Conservation (phyloP, 169 alveolate species). For the Plasmodium inui region DNA sequence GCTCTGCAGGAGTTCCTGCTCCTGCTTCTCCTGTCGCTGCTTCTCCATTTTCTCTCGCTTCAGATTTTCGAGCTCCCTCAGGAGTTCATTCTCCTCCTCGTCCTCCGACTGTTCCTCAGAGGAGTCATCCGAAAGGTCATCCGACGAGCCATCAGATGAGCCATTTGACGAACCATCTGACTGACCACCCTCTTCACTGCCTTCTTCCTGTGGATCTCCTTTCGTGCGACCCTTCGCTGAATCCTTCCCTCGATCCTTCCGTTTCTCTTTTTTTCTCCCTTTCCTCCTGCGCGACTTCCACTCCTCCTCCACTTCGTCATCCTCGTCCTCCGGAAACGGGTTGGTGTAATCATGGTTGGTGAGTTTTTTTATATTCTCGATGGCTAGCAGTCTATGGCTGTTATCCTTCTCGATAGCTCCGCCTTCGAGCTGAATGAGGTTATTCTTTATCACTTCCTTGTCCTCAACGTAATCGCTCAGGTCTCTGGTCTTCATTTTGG, state of each 20-base stretch:
- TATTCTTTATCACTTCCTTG: constrained; percentile 30
- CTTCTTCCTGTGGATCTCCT: background rate
- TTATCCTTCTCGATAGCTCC: background rate
- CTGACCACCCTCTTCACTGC: background rate
- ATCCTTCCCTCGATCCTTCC: background rate
- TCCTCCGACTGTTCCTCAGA: constrained; percentile 16
- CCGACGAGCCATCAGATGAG: background rate
- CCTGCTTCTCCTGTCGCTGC: constrained; percentile 82
- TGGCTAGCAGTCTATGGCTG: constrained; percentile 29
- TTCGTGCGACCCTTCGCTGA: background rate
- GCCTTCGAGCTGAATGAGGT: constrained; percentile 53
- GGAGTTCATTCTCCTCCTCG: constrained; percentile 90
- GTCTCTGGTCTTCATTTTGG: constrained; percentile 81
- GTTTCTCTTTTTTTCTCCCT: background rate
- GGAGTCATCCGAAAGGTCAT: background rate
- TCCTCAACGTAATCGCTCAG: constrained; percentile 65
- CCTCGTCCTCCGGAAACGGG: constrained; percentile 75
- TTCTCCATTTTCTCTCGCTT: constrained; percentile 92
- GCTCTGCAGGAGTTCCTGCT: constrained; percentile 66
- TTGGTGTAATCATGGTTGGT: constrained; percentile 47
- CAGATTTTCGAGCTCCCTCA: constrained; percentile 93
- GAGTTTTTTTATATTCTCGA: constrained; percentile 61
- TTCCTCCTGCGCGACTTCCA: constrained; percentile 9
- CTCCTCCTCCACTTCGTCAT: constrained; percentile 67
- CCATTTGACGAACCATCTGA: background rate